phyloP scores from a whole-genome alignment of 2,329 filamentous ascomycete genomes.

The Nemania sp. region DNA sequence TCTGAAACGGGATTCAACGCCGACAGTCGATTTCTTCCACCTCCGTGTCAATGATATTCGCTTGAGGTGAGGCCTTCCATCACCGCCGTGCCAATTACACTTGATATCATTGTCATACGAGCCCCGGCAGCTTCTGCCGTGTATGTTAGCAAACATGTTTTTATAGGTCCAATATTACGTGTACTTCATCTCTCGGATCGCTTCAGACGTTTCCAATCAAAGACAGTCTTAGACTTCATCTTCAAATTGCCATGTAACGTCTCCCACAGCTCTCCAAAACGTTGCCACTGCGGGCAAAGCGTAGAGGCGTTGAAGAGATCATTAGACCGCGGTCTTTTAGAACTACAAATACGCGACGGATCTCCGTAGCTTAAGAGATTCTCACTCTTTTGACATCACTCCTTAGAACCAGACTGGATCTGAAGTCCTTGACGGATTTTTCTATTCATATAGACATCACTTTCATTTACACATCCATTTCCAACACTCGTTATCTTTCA shows the following conservation, averaged over 20 bases:
- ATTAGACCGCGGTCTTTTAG: constrained; percentile 7
- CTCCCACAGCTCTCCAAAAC: constrained; percentile 25
- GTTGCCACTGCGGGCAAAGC: neutral
- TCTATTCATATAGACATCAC: constrained; percentile 29
- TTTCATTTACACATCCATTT: constrained; percentile 27
- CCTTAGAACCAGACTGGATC: constrained; percentile 23
- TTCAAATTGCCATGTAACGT: constrained; percentile 32
- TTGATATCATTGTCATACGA: constrained; percentile 17
- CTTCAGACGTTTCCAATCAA: constrained; percentile 20
- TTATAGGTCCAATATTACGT: constrained; percentile 5
- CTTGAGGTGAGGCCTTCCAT: constrained; percentile 17
- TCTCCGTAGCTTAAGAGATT: no score
- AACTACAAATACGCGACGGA: constrained; percentile 26
- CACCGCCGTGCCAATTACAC: constrained; percentile 26
- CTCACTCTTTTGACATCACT: constrained; percentile 11
- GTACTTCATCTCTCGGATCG: constrained; percentile 23
- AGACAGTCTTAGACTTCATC: constrained; percentile 20
- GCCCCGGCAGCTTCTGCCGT: neutral
- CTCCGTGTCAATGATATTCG: constrained; percentile 17
- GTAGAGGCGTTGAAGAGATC: neutral
- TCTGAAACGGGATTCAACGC: constrained; percentile 22
- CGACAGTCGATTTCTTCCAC: constrained; percentile 21
- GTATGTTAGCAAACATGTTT: no score
- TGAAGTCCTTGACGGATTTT: constrained; percentile 29
- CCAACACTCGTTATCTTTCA: constrained; percentile 22